Conservation (phyloP, 2,329 filamentous ascomycete genomes). For the Plectosphaerella cucumerina region DNA sequence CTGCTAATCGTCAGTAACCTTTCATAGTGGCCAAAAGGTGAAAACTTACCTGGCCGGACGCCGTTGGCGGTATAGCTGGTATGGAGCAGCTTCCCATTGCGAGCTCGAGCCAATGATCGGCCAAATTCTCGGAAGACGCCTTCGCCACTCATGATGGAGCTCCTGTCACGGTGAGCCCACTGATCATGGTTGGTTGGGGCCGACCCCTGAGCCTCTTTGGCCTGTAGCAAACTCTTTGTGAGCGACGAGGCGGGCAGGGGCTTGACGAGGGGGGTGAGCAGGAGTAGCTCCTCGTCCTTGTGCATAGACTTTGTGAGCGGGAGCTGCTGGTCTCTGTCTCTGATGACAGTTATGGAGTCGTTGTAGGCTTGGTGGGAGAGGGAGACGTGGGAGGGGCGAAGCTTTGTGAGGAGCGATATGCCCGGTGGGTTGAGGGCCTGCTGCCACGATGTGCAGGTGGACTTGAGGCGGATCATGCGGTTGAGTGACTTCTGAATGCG, state of each 20-base stretch:
- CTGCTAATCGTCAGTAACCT: conserved; percentile 23
- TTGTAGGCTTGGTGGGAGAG: conserved; percentile 87
- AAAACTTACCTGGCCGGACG: conserved; percentile 62
- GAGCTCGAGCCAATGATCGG: conserved; percentile 77
- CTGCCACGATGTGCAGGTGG: conserved; percentile 83
- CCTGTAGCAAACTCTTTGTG: conserved; percentile 64
- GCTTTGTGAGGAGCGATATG: conserved; percentile 67
- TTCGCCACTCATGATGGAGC: conserved; percentile 82
- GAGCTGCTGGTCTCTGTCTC: conserved; percentile 80
- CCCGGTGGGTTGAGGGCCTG: conserved; percentile 86
- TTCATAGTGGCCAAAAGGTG: background rate
- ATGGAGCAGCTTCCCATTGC: conserved; percentile 82
- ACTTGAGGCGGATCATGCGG: conserved; percentile 76
- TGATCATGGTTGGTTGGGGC: conserved; percentile 44
- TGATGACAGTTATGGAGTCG: conserved; percentile 85
- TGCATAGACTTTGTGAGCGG: conserved; percentile 80
- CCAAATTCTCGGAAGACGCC: conserved; percentile 89
- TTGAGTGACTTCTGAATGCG: conserved; percentile 76
- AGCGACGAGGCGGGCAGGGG: conserved; percentile 86
- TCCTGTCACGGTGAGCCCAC: conserved; percentile 54
- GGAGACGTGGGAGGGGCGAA: conserved; percentile 77
- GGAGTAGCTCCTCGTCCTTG: conserved; percentile 79
- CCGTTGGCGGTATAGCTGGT: conserved; percentile 95
- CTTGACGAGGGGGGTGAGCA: conserved; percentile 86
- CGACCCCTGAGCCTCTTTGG: conserved; percentile 32